These are phyloP conservation scores for Curvularia verruculosa DNA, from an alignment of 2,329 filamentous ascomycete genomes.

Conservation along the genomic window DNA sequence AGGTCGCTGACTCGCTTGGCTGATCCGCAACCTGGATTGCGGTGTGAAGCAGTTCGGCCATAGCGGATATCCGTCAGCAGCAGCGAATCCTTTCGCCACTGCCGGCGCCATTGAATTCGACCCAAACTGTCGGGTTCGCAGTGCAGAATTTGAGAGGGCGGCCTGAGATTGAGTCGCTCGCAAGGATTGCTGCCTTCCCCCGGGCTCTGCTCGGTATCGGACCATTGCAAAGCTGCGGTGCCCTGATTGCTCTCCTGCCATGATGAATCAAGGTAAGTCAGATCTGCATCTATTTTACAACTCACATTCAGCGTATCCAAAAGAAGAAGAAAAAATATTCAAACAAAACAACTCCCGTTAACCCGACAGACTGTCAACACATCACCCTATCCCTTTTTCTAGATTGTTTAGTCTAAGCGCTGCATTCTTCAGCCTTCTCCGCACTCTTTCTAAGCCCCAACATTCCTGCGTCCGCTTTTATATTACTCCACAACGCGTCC, in stretches of 20 bases:
- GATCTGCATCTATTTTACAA: slow-evolving; percentile 34
- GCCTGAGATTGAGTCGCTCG: slow-evolving; percentile 34
- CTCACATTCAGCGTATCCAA: slow-evolving; percentile 32
- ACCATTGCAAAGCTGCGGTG: slow-evolving; percentile 30
- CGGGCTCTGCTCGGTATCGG: slow-evolving; percentile 20
- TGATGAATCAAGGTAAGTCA: slow-evolving; percentile 51
- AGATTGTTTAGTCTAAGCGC: slow-evolving; percentile 31
- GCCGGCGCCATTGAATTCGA: slow-evolving; percentile 34
- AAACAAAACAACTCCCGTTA: neutral
- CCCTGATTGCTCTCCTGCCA: slow-evolving; percentile 31
- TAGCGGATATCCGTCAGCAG: slow-evolving; percentile 28
- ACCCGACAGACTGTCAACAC: neutral
- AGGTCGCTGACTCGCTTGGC: slow-evolving; percentile 15
- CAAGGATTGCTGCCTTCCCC: slow-evolving; percentile 24
- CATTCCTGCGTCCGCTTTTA: slow-evolving; percentile 40
- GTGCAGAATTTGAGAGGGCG: slow-evolving; percentile 22
- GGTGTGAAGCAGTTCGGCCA: slow-evolving; percentile 19
- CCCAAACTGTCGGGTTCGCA: slow-evolving; percentile 34
- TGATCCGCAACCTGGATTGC: slow-evolving; percentile 18
- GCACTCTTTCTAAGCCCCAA: slow-evolving; percentile 43
- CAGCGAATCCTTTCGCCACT: slow-evolving; percentile 34
- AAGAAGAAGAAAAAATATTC: neutral
- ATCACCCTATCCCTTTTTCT: slow-evolving; percentile 17
- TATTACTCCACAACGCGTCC: slow-evolving; percentile 39
- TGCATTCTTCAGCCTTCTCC: slow-evolving; percentile 42